Base-by-base conservation (phyloP, 805 yeast species). In the Saturnispora sekii region DNA sequence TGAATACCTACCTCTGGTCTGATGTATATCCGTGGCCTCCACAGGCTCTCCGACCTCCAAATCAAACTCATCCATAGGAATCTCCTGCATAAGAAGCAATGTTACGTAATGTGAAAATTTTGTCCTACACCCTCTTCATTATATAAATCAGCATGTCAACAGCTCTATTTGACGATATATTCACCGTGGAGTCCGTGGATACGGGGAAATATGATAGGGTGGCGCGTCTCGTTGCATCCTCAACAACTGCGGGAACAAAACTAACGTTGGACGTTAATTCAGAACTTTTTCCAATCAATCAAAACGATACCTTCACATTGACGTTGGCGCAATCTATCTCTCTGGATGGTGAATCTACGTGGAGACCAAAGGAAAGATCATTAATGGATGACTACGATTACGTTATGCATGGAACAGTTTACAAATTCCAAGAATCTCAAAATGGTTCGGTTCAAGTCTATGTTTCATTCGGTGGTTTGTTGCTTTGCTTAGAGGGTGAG, bases 401-500 rank as follows among this genome's bases (percentile, higher is more conserved):
- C 58, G 97, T 93, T 53, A 90, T 93, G 97, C 80, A 89, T 62
- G 98, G 98, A 44, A 88, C 96, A 6, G 95, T 93, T 38, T 93
- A 93, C 72, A 89, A 90, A 64, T 93, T 93, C 60, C 96, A 90
- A 63, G 98, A 93, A 67, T 76, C 76, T 52, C 67, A 69, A 53
- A 68, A 66, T 47, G 85, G 80, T 58, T 70, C 69, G 52, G 83
- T 87, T 65, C 81, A 94, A 16, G 96, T 90, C 18, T 93, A 87
- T 61, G 85, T 87, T 47, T 90, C 97, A 3, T 93, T 89, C 63
- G 98, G 98, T 46, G 98, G 98, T 4, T 74, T 93, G 56, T 72
- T 93, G 55, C 75, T 90, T 79, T 83, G 97, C 59, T 71, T 93
- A 52, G 97, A 93, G 67, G 98, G 98, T 55, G 85, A 86, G 46